Evolutionary conservation across 2,329 filamentous ascomycete genomes (phyloP).

Genomic region (Aureobasidium musti): DNA sequence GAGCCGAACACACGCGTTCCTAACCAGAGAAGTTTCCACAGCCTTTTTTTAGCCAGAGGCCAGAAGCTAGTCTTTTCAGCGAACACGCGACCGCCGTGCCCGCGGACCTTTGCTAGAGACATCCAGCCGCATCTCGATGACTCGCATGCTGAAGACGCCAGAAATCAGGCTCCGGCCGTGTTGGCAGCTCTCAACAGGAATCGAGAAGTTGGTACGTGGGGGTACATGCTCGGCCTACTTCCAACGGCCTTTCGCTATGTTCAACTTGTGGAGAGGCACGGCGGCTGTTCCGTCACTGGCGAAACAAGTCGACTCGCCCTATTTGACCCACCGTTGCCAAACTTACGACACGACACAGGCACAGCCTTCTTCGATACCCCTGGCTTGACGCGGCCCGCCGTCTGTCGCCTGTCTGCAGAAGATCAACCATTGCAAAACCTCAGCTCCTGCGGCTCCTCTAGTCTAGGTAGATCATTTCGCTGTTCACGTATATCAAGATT

Average conservation of each 20-base stretch:
- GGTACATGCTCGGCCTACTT: conserved; percentile 19
- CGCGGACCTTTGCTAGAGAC: background rate
- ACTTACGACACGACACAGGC: conserved; percentile 8
- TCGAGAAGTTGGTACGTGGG: background rate
- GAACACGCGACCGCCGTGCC: conserved; percentile 6
- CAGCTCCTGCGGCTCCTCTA: background rate
- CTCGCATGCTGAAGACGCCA: background rate
- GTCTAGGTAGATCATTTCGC: no score
- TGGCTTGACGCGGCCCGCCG: conserved; percentile 8
- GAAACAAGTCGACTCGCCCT: conserved; percentile 10
- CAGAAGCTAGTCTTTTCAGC: conserved; percentile 4
- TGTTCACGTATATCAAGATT: background rate
- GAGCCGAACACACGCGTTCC: background rate
- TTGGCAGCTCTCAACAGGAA: background rate
- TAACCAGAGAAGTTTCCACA: background rate
- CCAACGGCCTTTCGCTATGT: conserved; percentile 10
- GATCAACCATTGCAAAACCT: background rate
- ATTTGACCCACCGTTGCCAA: conserved; percentile 25
- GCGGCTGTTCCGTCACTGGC: conserved; percentile 12
- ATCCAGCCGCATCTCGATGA: conserved; percentile 14
- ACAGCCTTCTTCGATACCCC: conserved; percentile 23
- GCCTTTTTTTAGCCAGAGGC: conserved; percentile 6
- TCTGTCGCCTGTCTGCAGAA: conserved; percentile 9
- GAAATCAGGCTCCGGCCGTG: background rate
- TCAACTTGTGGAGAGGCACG: background rate